Base-by-base conservation (phyloP, 495 filamentous ascomycete genomes). In the Penicillium waksmanii region DNA sequence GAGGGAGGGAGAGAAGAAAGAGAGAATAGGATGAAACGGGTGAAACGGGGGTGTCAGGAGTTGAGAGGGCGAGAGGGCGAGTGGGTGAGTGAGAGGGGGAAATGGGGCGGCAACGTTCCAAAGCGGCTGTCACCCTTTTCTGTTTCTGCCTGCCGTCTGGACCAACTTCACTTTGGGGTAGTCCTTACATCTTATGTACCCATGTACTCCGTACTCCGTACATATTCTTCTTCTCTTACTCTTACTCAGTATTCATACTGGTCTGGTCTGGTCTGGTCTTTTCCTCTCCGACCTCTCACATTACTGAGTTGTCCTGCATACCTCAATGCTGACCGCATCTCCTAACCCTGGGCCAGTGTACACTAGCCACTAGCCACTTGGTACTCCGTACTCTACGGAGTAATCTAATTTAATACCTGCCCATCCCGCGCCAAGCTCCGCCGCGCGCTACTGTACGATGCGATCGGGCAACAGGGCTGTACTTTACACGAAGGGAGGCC, bases 381-480 rank as follows among this genome's bases (percentile, higher is more conserved):
- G 27, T 31, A 31, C 27, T 2, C 2, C 2, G 27, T 31, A 31
- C 2, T 13, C 36, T 40, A 40, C 36, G 15, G 35, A 40, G 36
- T 40, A 40, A 12, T 40, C 36, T n/a, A 40, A 13, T 13, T n/a
- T 40, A 40, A n/a, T 40, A 40, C 36, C 27, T 31, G 27, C 27
- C 27, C 27, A 38, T 44, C 42, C 42, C 42, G 42, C 46, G 46
- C 46, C 46, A 48, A 48, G 46, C 7, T 8, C 18, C 2, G 9
- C 23, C 3, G 43, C 43, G 17, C 60, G 42, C 54, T 50, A 56
- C 43, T 62, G 61, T 58, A 58, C 36, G 27, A 63, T 51, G 50
- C 57, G 57, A 64, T 62, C 58, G 51, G 59, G 46, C 55, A 52
- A 55, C 55, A 49, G 5, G 33, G 48, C 53, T 15, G 46, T 27